Evolutionary conservation across 1,284 basidiomycete species (phyloP), one percentile per base, ranked within the genome.

Genomic region (Meripilus lineatus): DNA sequence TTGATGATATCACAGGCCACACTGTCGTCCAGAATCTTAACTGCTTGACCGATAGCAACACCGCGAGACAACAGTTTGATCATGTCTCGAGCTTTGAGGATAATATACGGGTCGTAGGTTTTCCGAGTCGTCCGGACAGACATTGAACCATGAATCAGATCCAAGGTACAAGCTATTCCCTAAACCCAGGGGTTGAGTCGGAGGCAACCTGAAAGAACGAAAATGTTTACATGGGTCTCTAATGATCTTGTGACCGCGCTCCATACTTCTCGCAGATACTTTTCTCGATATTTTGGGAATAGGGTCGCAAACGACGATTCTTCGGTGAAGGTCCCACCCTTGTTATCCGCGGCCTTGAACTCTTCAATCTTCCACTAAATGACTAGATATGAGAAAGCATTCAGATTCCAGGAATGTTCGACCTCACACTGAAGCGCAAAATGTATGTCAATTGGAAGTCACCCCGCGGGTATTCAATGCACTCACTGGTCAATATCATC

Each of bases 221-320:
- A 38, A 22, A 10, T n/a, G 25, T 71, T 52, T 58, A 90, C 93
- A 66, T 93, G 81, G 15, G 81, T 59, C 38, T 97, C 93, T 35
- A 99, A 68, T 4, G 90, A 81, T 41, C 79, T 77, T 0, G 93
- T 96, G n/a, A 97, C 89, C 7, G 87, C 84, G 52, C 86, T 84
- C 95, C 96, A 99, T 42, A 91, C 85, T 65, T 96, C 91, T 44
- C 93, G 80, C 39, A 99, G 71, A 61, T 99, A 98, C 55, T 89
- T 92, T 77, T 99, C 95, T 46, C 96, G 81, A 63, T 99, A 99
- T 68, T 97, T 99, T 23, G 96, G 96, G 66, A 99, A 99, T 6
- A 99, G 80, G 0, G 96, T 96, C 3, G 96, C 94, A 58, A 99
- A 99, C 0, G 90, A 94, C 6, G 91, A 94, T 69, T 99, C 96